Percentiles rank a stretch among this genome's conserved stretches.
phyloP scores from a whole-genome alignment of 1,284 basidiomycete species.

The Kwoniella shivajii region DNA sequence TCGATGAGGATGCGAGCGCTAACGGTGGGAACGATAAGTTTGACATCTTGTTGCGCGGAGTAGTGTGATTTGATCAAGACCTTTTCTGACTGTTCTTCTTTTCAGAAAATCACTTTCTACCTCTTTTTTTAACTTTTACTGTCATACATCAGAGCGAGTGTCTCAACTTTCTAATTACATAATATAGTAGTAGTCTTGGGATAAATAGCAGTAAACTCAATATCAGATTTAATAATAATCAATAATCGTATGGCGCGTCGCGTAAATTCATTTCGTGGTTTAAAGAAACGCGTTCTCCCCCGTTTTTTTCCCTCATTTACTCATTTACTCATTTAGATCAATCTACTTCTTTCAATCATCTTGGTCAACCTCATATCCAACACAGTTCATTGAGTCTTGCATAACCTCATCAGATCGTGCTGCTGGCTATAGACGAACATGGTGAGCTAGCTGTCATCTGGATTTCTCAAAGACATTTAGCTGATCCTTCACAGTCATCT shows the following conservation, averaged over 20 bases:
- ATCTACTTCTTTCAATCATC: background rate
- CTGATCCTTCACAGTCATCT: slow-evolving; percentile 22
- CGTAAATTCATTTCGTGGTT: background rate
- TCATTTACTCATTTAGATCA: slow-evolving; percentile 6
- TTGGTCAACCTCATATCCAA: background rate
- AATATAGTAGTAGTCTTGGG: slow-evolving; percentile 1
- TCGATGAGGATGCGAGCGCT: slow-evolving; percentile 36
- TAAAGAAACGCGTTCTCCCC: background rate
- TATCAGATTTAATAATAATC: slow-evolving; percentile 4
- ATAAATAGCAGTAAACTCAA: slow-evolving; percentile 13
- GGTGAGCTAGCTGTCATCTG: slow-evolving; percentile 6
- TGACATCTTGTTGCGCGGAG: slow-evolving; percentile 1
- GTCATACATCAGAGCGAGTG: too few relatives aligned
- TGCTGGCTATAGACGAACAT: slow-evolving; percentile 1
- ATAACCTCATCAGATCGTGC: background rate
- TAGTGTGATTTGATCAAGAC: too few relatives aligned
- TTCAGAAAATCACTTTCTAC: background rate
- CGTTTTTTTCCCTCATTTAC: slow-evolving; percentile 10
- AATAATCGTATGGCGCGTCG: too few relatives aligned
- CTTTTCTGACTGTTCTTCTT: too few relatives aligned
- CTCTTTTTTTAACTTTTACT: background rate
- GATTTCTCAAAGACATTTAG: background rate
- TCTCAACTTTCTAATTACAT: too few relatives aligned
- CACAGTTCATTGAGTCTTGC: background rate
- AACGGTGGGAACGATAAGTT: slow-evolving; percentile 25